Evolutionary conservation across 352 stramenopile genomes (phyloP).

Genomic region (Phytophthora fragariae): DNA sequence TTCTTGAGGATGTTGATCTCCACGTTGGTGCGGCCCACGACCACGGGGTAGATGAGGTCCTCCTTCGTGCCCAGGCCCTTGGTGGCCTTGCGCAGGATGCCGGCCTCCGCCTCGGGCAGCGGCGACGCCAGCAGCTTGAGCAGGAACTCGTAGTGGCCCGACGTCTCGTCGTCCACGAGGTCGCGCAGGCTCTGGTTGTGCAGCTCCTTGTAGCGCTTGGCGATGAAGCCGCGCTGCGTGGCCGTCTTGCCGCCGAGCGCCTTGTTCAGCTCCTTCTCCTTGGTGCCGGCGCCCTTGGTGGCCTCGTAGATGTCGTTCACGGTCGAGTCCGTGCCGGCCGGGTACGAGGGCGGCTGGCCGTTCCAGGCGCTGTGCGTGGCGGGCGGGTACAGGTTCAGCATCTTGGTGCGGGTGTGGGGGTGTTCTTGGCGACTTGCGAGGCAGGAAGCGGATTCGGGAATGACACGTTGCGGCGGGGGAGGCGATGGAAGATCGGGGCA

Average conservation of each 20-base stretch:
- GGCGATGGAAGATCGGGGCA: not conserved
- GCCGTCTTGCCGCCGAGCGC: slow-evolving; percentile 71
- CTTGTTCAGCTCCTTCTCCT: slow-evolving; percentile 65
- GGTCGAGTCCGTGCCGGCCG: slow-evolving; percentile 58
- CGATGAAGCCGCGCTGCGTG: slow-evolving; percentile 69
- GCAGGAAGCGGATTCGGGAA: slow-evolving; percentile 30
- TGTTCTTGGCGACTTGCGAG: slow-evolving; percentile 26
- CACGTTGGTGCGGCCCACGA: slow-evolving; percentile 70
- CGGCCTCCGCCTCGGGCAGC: slow-evolving; percentile 69
- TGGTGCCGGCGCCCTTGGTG: slow-evolving; percentile 73
- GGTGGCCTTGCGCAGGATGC: slow-evolving; percentile 69
- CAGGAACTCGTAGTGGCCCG: slow-evolving; percentile 73
- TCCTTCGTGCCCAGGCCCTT: slow-evolving; percentile 73
- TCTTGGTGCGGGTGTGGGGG: slow-evolving; percentile 27
- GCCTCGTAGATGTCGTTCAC: slow-evolving; percentile 72
- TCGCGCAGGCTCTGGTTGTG: slow-evolving; percentile 66
- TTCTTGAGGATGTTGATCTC: slow-evolving; percentile 89
- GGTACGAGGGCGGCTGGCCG: slow-evolving; percentile 51
- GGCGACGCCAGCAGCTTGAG: slow-evolving; percentile 61
- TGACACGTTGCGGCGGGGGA: not conserved
- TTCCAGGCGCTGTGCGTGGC: slow-evolving; percentile 73
- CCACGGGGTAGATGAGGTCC: slow-evolving; percentile 69
- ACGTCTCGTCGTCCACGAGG: slow-evolving; percentile 69
- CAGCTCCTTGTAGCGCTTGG: slow-evolving; percentile 76
- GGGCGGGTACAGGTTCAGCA: slow-evolving; percentile 85